A percentile compares a stretch with the other conserved stretches of the same genome.
Conservation (phyloP, 306 rosid species). For the Cucumis hystrix region DNA sequence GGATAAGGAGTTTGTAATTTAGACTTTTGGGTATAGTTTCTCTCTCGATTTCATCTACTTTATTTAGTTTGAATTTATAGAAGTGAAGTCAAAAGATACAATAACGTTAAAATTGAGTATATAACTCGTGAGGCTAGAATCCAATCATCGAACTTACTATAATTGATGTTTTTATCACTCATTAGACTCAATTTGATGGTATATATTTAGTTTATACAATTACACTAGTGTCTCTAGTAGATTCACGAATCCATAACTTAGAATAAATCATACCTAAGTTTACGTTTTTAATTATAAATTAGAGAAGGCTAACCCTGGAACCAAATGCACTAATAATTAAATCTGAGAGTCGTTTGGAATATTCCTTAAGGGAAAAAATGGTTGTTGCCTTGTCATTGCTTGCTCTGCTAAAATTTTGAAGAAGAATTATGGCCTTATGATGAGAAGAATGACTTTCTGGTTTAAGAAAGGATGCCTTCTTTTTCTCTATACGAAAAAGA, state of each 20-base stretch:
- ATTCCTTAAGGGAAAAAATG: not conserved
- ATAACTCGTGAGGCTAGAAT: no score
- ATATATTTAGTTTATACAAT: not conserved
- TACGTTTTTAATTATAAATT: not conserved
- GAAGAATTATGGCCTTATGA: not conserved
- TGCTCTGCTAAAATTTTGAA: not conserved
- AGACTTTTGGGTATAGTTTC: not conserved
- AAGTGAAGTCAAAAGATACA: not conserved
- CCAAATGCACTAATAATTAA: not conserved
- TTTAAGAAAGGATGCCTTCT: not conserved
- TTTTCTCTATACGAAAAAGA: not conserved
- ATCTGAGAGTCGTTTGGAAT: not conserved
- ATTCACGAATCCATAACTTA: no score
- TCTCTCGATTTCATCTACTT: not conserved
- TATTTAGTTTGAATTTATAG: not conserved
- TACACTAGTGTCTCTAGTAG: not conserved
- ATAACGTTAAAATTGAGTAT: no score
- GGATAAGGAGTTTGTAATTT: not conserved
- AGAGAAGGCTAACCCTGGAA: not conserved
- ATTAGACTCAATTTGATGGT: no score
- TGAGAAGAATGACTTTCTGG: slow-evolving; percentile 1
- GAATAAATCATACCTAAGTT: not conserved
- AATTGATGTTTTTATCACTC: not conserved
- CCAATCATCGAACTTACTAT: no score
- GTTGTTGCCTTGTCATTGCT: not conserved